Base-by-base conservation (phyloP, 2,329 filamentous ascomycete genomes). In the Venturia aucupariae region DNA sequence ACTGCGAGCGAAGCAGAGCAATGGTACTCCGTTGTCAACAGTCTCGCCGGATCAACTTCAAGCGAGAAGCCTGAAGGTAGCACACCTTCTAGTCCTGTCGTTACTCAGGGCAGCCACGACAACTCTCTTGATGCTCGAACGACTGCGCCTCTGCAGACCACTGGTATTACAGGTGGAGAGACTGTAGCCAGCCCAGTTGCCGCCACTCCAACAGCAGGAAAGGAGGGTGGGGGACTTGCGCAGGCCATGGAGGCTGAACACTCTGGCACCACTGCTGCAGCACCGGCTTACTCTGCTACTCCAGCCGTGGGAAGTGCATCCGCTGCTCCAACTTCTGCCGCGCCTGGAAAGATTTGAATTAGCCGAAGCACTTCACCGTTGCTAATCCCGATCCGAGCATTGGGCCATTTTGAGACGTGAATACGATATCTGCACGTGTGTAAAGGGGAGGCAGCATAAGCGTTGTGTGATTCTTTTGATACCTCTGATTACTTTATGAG, bases 11-110 rank as follows among this genome's bases (percentile, higher is more conserved):
- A 96, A 68, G 92, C 93, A 0, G 81, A 88, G 75, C 89, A 90
- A 75, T 97, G 93, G 93, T 92, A 86, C 76, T 83, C 88, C 41
- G 79, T 90, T 68, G 88, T 97, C 71, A 78, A 81, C 57, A 76
- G 80, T 65, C 82, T 85, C 10, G 84, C 84, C 35, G 86, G 85
- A 61, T 71, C 76, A 59, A 72, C 75, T 13, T 76, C 76, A n/a
- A 74, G 70, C 66, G 78, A 80, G 59, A 62, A 71, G 32, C 77
- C 78, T 38, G 68, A 68, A 7, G 67, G 64, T 15, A 73, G 72
- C 55, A 68, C 70, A 24, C 75, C 75, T 1, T 76, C 54, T 13
- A 44, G 35, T 17, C 63, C 63, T 41, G 63, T 51, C 19, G 27
- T 46, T 4, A 38, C 15, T 32, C 46, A 60, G n/a, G 51, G 35